Evolutionary conservation across 495 filamentous ascomycete species (phyloP), one percentile per base, ranked within the genome.

Genomic region (Xylona heveae): DNA sequence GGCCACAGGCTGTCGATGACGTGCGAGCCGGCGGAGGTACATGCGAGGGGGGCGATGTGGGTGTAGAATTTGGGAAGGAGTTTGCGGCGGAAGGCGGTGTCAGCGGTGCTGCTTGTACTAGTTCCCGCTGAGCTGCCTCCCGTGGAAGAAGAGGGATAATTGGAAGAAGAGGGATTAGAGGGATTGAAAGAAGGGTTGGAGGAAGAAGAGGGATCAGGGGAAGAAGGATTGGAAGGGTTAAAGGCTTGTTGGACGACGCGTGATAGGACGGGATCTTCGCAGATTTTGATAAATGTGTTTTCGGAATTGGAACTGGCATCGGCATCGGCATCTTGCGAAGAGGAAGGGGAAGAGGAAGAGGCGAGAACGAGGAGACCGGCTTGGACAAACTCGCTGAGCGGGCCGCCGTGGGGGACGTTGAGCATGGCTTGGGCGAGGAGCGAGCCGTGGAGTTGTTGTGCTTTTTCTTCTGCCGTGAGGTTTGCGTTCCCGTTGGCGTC

Each of bases 1-100:
- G 57, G 39, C 64, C 84, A 83, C 19, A 92, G 58, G 13, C 68
- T 58, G 48, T 84, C 81, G 8, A 92, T 61, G 13, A 93, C 66
- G 46, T 76, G 76, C 10, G 76, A 82, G 17, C 76, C 83, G 33
- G 71, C 62, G 27, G 62, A 64, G 36, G 81, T 69, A 18, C 69
- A 50, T 0, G 83, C 71, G 21, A 97, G 62, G 1, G 66, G 58
- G 22, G 61, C 59, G 5, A 76, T 51, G 37, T 70, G 53, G 13
- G 65, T 59, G 19, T 55, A 60, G 45, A 79, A 71, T 8, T 52
- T 56, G 34, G 64, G 57, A 23, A 71, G 62, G 30, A 78, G 49
- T 32, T 70, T 66, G 27, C 75, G 71, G 41, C 50, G 73, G 53
- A 55, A 68, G 36, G 60, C 38, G 46, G 63, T 2, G 66, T 71